A percentile compares a stretch with the other conserved stretches of the same genome.
phyloP scores from a whole-genome alignment of 2,329 filamentous ascomycete species.

The Falciphora oryzae region DNA sequence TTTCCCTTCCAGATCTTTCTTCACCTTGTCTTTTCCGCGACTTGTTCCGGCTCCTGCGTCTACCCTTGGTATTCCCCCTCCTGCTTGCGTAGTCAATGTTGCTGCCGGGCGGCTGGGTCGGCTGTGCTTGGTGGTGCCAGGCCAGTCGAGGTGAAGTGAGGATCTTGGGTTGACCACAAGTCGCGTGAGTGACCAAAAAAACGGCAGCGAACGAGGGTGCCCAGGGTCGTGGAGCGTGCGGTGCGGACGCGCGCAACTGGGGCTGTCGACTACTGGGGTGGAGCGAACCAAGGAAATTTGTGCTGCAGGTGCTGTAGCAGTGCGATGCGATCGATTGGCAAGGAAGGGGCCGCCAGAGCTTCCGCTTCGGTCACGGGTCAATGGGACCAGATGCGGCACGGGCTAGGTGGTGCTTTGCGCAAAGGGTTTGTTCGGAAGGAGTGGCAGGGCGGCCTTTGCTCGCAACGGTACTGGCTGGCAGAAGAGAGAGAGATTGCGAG shows the following conservation, averaged over 20 bases:
- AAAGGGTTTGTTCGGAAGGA: not conserved
- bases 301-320: not conserved
- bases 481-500: not conserved
- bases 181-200: not conserved
- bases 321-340: not conserved
- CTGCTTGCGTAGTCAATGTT: not conserved
- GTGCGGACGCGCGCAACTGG: not conserved
- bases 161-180: not conserved
- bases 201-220: not conserved
- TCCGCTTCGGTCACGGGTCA: not conserved
- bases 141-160: not conserved
- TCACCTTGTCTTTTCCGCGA: not conserved
- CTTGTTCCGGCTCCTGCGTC: not conserved
- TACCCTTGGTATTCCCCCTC: not conserved
- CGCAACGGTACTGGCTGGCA: not conserved
- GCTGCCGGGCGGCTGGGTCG: not conserved
- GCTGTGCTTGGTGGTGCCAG: not conserved
- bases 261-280: not conserved
- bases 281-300: not conserved
- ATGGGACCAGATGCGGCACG: not conserved
- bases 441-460: not conserved
- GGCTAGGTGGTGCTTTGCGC: not conserved
- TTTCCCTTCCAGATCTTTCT: not conserved
- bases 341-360: not conserved
- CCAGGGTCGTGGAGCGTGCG: not conserved